Evolutionary conservation across 768 basidiomycete genomes (phyloP), one percentile per base, ranked within the genome.

Genomic region (Lactarius akahatsu): DNA sequence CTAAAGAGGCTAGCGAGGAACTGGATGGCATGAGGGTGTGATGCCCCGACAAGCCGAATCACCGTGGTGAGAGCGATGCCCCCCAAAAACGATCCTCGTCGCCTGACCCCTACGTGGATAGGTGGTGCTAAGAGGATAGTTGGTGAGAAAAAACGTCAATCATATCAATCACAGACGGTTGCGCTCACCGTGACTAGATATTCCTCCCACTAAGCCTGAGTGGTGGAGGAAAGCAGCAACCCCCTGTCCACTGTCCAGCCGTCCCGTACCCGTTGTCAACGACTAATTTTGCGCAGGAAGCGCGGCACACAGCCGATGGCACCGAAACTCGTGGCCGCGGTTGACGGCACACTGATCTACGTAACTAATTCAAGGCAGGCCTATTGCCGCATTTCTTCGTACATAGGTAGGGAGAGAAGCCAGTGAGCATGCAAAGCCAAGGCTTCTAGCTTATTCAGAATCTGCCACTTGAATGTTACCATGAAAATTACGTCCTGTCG

Each of bases 281-380:
- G 20, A 16, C 34, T 54, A 59, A 58, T 11, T 30, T 34, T n/a
- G 47, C 63, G 58, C 40, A 52, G 50, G 59, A 34, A 59, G 47
- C 50, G 28, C 58, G 59, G 40, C 30, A 61, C 40, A 32, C 54
- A 59, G 50, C 61, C 66, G 61, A 63, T 16, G n/a, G 34, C 5
- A 13, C 36, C 34, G n/a, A 58, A 58, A 2, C 23, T 15, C 32
- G 47, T 32, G 43, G 64, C 34, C 23, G 23, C 20, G 28, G 34
- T 57, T 57, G 18, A 57, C 50, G 55, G 30, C 45, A n/a, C 30
- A 57, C 30, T 30, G 18, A 57, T 36, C 36, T 57, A 43, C 54
- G 62, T 63, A 57, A 57, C 9, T 3, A 23, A 13, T 13, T 10
- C 18, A 34, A 57, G 56, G 50, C 50, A 18, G 34, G 32, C 28